Evolutionary conservation across 2,329 filamentous ascomycete genomes (phyloP).

Genomic region (Domatiomyces catenatus): DNA sequence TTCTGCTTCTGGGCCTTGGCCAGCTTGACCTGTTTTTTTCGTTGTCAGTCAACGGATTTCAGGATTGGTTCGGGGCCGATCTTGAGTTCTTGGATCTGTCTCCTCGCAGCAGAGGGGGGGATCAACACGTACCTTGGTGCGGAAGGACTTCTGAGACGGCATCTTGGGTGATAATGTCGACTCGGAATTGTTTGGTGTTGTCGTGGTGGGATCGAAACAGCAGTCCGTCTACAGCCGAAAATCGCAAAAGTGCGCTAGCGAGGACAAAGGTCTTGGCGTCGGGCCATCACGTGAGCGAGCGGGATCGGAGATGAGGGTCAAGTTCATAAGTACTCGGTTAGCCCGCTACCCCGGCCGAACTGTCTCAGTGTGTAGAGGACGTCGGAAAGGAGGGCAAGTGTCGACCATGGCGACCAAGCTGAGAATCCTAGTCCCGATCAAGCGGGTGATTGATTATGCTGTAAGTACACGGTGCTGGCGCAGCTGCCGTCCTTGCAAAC

Average conservation of each 20-base stretch:
- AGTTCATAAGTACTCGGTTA: no score
- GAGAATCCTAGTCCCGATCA: conserved; percentile 64
- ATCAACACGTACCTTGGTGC: conserved; percentile 39
- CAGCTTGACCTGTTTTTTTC: conserved; percentile 78
- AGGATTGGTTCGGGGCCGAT: background rate
- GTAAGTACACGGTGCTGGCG: conserved; percentile 34
- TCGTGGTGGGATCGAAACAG: background rate
- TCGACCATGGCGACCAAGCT: conserved; percentile 33
- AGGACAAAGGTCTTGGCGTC: background rate
- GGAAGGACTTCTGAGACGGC: conserved; percentile 79
- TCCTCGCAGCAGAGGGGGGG: no score
- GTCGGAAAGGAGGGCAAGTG: background rate
- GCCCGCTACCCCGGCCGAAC: no score
- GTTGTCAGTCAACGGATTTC: background rate
- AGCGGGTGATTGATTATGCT: conserved; percentile 77
- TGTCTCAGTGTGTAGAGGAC: background rate
- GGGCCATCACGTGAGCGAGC: background rate
- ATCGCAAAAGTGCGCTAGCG: background rate
- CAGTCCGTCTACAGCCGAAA: background rate
- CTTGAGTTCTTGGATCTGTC: no score
- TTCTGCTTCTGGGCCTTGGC: conserved; percentile 99
- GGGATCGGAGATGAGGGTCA: background rate
- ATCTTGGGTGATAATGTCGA: background rate
- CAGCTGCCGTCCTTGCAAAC: background rate
- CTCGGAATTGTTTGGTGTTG: background rate